Evolutionary conservation across 495 filamentous ascomycete species (phyloP), one percentile per base, ranked within the genome.

Genomic region (Penicillium canariense): DNA sequence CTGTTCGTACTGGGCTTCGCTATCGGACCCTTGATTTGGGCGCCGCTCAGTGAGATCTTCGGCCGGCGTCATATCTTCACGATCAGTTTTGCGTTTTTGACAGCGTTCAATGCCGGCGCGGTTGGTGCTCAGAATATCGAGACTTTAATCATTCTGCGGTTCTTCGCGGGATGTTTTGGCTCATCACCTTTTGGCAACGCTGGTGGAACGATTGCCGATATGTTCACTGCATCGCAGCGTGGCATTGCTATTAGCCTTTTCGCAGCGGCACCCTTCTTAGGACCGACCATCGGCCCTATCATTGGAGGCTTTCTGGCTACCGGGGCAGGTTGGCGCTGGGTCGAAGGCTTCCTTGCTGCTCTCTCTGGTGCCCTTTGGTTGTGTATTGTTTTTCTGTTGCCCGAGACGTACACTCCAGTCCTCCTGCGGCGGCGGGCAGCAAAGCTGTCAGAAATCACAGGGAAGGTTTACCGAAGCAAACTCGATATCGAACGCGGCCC

Each of bases 131-230:
- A 78, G 39, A 87, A 86, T 56, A 82, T 86, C 27, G 55, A 79
- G 50, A 80, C 82, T 0, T 68, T 91, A 2, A 67, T 89, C 47
- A 77, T 89, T 49, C 74, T 89, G 14, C 83, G 87, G 26, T 88
- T 89, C 74, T 80, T 90, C 32, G 84, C 83, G n/a, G 84, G 87
- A 17, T 77, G 83, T 12, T 87, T 88, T 61, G 87, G 87, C n/a
- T 81, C 82, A 5, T 85, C 84, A 0, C 79, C 85, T 6, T 62
- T 89, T 54, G 86, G 84, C 5, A 89, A 88, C 68, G 72, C 79
- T n/a, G 85, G 85, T 28, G 85, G 85, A 27, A 81, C 87, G 20
- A 86, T 88, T 56, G 81, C 85, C 14, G 85, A 90, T 55, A 83
- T 88, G 74, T 89, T 88, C 56, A 60, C 71, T 17, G 77, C 80